Conservation (phyloP, 2,329 filamentous ascomycete genomes). For the Calonectria pteridis region DNA sequence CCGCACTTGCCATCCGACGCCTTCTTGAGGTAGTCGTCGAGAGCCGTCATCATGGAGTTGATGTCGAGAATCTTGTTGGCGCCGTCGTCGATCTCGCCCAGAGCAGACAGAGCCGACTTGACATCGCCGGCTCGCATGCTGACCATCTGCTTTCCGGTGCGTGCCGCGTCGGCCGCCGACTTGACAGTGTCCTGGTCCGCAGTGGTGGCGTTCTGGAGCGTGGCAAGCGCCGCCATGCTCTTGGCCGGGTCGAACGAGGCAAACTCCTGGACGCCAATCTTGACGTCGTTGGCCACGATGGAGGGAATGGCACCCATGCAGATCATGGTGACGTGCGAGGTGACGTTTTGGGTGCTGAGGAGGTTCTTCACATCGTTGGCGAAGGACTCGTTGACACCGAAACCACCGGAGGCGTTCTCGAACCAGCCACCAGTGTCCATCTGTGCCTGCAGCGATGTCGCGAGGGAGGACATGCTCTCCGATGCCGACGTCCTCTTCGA, state of each 20-base stretch:
- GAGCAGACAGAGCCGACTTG: not conserved
- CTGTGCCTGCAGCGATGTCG: not conserved
- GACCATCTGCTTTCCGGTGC: not conserved
- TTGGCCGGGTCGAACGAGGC: constrained; percentile 12
- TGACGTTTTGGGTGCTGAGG: constrained; percentile 31
- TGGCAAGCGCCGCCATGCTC: not conserved
- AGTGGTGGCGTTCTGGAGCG: constrained; percentile 7
- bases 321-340: constrained; percentile 25
- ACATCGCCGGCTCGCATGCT: not conserved
- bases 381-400: constrained; percentile 22
- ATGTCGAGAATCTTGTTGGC: constrained; percentile 29
- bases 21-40: constrained; percentile 32
- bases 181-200: constrained; percentile 7
- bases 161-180: not conserved
- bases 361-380: constrained; percentile 30
- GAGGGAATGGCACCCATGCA: constrained; percentile 21
- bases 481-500: not conserved
- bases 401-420: not conserved
- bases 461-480: constrained; percentile 4
- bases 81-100: constrained; percentile 18
- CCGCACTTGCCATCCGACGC: constrained; percentile 6
- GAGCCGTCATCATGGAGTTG: constrained; percentile 31
- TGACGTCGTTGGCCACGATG: constrained; percentile 18
- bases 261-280: constrained; percentile 16
- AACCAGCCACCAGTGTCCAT: constrained; percentile 27